phyloP scores from a whole-genome alignment of 257 asterid species.

The Dorcoceras hygrometricum region DNA sequence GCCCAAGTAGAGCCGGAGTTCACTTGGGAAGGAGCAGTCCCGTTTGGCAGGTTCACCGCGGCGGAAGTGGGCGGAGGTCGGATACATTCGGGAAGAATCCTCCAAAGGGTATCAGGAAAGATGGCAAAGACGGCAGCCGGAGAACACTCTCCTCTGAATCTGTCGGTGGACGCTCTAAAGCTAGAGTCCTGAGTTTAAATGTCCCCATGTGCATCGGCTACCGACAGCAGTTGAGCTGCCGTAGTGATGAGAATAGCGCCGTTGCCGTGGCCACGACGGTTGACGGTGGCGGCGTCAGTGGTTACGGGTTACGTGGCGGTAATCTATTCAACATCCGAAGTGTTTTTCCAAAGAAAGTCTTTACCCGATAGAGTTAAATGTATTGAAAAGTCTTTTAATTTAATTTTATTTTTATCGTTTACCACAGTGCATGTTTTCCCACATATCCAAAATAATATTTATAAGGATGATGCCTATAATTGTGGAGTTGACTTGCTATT shows the following conservation, averaged over 20 bases:
- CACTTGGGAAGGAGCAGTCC: slow-evolving; percentile 84
- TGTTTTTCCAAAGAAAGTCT: slow-evolving; percentile 77
- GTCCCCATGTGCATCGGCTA: slow-evolving; percentile 89
- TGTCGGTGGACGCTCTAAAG: slow-evolving; percentile 32
- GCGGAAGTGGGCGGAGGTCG: slow-evolving; percentile 28
- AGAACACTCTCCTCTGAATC: slow-evolving; percentile 28
- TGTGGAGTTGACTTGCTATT: not conserved
- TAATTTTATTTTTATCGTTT: too few species aligned
- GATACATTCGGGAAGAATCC: slow-evolving; percentile 28
- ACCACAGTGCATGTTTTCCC: not conserved
- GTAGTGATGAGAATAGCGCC: slow-evolving; percentile 38
- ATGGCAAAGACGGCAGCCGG: slow-evolving; percentile 42
- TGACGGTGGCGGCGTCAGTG: slow-evolving; percentile 31
- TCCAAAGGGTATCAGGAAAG: slow-evolving; percentile 38
- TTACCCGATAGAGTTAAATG: too few species aligned
- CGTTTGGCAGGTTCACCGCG: slow-evolving; percentile 82
- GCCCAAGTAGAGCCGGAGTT: slow-evolving; percentile 74
- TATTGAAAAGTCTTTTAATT: too few species aligned
- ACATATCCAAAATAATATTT: not conserved
- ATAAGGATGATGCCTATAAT: not conserved
- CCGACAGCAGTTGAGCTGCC: slow-evolving; percentile 62
- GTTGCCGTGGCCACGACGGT: slow-evolving; percentile 23
- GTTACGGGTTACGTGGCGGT: slow-evolving; percentile 67
- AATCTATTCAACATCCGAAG: slow-evolving; percentile 59
- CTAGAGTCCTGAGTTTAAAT: slow-evolving; percentile 52